Base-by-base conservation (phyloP, 2,329 filamentous ascomycete species). In the Leptodontidium sp. region DNA sequence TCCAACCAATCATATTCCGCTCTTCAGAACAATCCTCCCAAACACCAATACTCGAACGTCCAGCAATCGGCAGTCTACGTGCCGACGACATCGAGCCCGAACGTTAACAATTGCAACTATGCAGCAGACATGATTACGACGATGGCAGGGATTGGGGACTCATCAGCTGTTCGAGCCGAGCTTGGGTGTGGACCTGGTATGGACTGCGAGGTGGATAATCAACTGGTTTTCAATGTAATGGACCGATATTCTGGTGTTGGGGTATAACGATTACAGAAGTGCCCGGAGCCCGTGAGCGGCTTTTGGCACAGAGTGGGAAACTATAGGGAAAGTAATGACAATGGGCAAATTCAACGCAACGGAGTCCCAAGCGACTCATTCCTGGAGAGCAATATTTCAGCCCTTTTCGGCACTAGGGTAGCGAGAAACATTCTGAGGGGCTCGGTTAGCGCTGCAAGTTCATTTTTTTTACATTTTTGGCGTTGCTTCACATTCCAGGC, bases 101-200 rank as follows among this genome's bases (percentile, higher is more conserved):
- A 78, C 57, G 64, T 75, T 47, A 78, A 77, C 64, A 76, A 72
- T 59, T 79, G 78, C 64, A 74, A 81, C 21, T 78, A 80, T 68
- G 82, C 82, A 21, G 79, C 82, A 12, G 81, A 82, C 59, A 81
- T 84, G 52, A 83, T 85, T 38, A 79, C 81, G 15, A 80, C 75
- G 7, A 82, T 84, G 79, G 78, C 80, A 40, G 77, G 78, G 3
- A 78, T 80, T 14, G 40, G 32, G 8, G 76, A 79, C 26, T 72
- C 78, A 7, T 77, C 80, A 15, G 69, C 70, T 11, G 72, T 84
- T 7, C 80, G 81, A 50, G 72, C 73, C 17, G 81, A 82, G 9
- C 74, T 84, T 4, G 81, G 81, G 26, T 84, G 81, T 65, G 66
- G 75, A 38, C 73, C 77, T 3, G 77, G 75, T 9, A 77, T 78